These are phyloP conservation scores for Fraxinus quadrangulata DNA, from an alignment of 257 asterid species.

Conservation along the genomic window DNA sequence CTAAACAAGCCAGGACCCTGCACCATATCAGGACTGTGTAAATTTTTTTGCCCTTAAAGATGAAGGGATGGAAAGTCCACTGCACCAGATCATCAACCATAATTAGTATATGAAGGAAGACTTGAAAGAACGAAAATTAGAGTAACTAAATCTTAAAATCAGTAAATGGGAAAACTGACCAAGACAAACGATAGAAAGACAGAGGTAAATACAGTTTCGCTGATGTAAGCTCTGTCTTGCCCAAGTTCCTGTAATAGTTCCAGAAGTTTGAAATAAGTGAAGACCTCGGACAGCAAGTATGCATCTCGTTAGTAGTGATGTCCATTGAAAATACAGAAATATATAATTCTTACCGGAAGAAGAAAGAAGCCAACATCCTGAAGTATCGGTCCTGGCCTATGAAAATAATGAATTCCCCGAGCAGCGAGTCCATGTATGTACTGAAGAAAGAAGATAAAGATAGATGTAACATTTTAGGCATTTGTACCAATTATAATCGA, in stretches of 20 bases:
- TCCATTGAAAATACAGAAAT: neutral
- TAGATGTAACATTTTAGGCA: conserved; percentile 7
- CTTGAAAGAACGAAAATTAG: neutral
- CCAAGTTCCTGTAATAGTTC: conserved; percentile 73
- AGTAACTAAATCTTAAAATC: neutral
- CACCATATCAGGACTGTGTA: conserved; percentile 95
- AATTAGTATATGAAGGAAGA: conserved; percentile 10
- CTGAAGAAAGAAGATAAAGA: conserved; percentile 40
- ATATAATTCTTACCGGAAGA: conserved; percentile 39
- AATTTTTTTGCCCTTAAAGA: conserved; percentile 79
- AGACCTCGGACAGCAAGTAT: neutral
- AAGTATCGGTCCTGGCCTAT: conserved; percentile 87
- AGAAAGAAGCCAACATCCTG: conserved; percentile 82
- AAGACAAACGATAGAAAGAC: conserved; percentile 75
- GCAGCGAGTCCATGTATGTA: conserved; percentile 93
- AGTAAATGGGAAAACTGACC: conserved; percentile 50
- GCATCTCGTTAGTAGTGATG: neutral
- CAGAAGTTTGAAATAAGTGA: conserved; percentile 11
- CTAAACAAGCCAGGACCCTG: conserved; percentile 87
- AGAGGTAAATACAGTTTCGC: conserved; percentile 74
- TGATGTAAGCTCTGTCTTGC: conserved; percentile 69
- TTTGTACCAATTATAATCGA: neutral
- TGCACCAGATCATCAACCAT: conserved; percentile 40
- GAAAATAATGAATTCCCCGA: conserved; percentile 88
- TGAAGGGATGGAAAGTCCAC: conserved; percentile 99